Evolutionary conservation across 495 filamentous ascomycete genomes (phyloP).

Genomic region (Aspergillus campestris): DNA sequence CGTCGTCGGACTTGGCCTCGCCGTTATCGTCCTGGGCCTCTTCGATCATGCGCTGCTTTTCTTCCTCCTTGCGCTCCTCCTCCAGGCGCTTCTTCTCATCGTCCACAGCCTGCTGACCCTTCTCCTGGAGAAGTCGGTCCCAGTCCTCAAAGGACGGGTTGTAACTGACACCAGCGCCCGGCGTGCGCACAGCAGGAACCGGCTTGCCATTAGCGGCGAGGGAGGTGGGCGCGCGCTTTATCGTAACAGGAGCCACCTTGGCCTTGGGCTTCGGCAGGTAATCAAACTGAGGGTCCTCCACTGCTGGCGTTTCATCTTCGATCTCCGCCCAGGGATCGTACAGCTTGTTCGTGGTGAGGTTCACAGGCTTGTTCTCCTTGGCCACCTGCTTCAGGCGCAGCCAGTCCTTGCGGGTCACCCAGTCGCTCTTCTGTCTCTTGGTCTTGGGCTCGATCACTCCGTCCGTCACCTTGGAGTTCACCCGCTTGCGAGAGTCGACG

Average conservation of each 20-base stretch:
- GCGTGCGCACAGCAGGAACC: slow-evolving; percentile 69
- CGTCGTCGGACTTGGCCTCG: slow-evolving; percentile 67
- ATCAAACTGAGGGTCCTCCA: slow-evolving; percentile 44
- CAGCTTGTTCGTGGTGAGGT: slow-evolving; percentile 42
- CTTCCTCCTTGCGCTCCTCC: slow-evolving; percentile 55
- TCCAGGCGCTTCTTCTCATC: slow-evolving; percentile 69
- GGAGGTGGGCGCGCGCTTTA: slow-evolving; percentile 69
- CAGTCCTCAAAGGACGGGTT: slow-evolving; percentile 85
- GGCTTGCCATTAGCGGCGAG: slow-evolving; percentile 68
- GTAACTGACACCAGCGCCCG: slow-evolving; percentile 77
- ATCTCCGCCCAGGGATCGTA: slow-evolving; percentile 74
- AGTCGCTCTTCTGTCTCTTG: slow-evolving; percentile 66
- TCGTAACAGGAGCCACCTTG: slow-evolving; percentile 63
- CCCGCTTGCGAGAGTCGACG: slow-evolving; percentile 66
- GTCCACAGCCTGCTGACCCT: slow-evolving; percentile 69
- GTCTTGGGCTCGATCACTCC: slow-evolving; percentile 58
- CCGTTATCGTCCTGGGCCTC: slow-evolving; percentile 61
- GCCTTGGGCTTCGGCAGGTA: slow-evolving; percentile 56
- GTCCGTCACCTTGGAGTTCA: slow-evolving; percentile 46
- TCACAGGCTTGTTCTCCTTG: slow-evolving; percentile 55
- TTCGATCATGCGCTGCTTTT: slow-evolving; percentile 39
- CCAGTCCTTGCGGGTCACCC: slow-evolving; percentile 75
- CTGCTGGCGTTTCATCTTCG: slow-evolving; percentile 23
- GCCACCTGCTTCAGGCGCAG: slow-evolving; percentile 67
- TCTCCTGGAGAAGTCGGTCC: slow-evolving; percentile 59